Evolutionary conservation across 805 yeast genomes (phyloP).

Genomic region (Yarrowia hollandica): DNA sequence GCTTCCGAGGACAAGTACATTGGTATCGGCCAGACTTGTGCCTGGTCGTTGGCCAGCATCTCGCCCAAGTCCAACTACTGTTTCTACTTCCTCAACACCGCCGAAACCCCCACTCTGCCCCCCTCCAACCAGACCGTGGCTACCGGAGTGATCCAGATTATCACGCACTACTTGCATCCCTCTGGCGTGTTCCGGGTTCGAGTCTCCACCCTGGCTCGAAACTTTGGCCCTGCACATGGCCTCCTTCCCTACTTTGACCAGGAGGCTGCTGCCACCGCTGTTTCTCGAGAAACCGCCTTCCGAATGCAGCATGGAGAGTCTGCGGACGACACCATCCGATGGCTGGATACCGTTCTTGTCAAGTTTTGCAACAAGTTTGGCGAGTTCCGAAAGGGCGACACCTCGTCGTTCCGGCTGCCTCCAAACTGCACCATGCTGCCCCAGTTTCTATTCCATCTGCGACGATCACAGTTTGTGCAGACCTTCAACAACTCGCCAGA

Average conservation of each 20-base stretch:
- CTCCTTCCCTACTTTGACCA: conserved; percentile 80
- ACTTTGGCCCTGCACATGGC: conserved; percentile 47
- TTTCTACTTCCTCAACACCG: conserved; percentile 78
- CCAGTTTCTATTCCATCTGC: conserved; percentile 90
- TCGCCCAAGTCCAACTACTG: conserved; percentile 89
- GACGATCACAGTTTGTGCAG: conserved; percentile 94
- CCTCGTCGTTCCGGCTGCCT: conserved; percentile 75
- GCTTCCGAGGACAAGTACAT: conserved; percentile 83
- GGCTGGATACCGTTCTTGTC: conserved; percentile 92
- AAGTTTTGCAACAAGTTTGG: conserved; percentile 91
- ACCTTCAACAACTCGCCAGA: conserved; percentile 98
- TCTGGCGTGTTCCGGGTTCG: conserved; percentile 85
- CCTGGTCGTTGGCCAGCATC: conserved; percentile 80
- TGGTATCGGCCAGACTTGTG: conserved; percentile 90
- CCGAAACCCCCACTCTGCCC: conserved; percentile 38
- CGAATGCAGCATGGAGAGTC: conserved; percentile 83
- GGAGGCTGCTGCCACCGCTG: conserved; percentile 94
- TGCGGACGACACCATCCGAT: conserved; percentile 69
- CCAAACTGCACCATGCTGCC: conserved; percentile 87
- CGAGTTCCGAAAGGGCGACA: conserved; percentile 85
- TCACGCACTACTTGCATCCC: conserved; percentile 93
- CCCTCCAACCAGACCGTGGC: conserved; percentile 31
- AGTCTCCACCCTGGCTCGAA: conserved; percentile 77
- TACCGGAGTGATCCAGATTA: conserved; percentile 67
- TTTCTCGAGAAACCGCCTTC: conserved; percentile 87